Evolutionary conservation across 208 protist species (phyloP).

Genomic region (Trypanosoma lewisi): DNA sequence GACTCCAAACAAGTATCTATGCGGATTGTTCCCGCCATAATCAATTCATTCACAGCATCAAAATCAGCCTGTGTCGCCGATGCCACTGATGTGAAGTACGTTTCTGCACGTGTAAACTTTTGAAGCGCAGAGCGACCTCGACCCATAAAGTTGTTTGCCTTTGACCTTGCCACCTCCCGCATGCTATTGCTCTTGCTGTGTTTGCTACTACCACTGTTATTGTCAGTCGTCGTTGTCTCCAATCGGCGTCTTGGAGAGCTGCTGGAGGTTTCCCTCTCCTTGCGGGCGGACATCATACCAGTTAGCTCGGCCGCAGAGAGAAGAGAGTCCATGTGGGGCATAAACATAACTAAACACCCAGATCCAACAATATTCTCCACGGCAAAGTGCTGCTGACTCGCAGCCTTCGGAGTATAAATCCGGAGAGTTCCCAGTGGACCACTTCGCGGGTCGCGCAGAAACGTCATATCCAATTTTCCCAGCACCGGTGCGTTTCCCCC

Average conservation of each 20-base stretch:
- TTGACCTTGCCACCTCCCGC: neutral
- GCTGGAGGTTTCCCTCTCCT: neutral
- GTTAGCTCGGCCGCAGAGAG: slow-evolving; percentile 15
- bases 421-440: slow-evolving; percentile 26
- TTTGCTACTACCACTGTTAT: no score
- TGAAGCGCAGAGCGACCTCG: neutral
- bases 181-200: neutral
- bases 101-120: slow-evolving; percentile 36
- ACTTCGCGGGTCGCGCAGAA: slow-evolving; percentile 30
- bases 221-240: no score
- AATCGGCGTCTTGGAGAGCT: neutral
- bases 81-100: slow-evolving; percentile 48
- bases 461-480: slow-evolving; percentile 17
- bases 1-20: slow-evolving; percentile 18
- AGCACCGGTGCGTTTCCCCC: slow-evolving; percentile 28
- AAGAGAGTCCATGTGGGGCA: slow-evolving; percentile 37
- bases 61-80: slow-evolving; percentile 43
- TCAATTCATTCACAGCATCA: slow-evolving; percentile 61
- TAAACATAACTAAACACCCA: slow-evolving; percentile 51
- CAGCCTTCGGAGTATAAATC: slow-evolving; percentile 38
- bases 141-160: neutral
- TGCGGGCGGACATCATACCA: slow-evolving; percentile 3
- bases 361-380: slow-evolving; percentile 49
- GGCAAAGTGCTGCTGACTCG: slow-evolving; percentile 50
- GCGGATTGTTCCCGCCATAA: slow-evolving; percentile 45